phyloP scores from a whole-genome alignment of 2,329 filamentous ascomycete genomes.

The Neospermospora avenae region DNA sequence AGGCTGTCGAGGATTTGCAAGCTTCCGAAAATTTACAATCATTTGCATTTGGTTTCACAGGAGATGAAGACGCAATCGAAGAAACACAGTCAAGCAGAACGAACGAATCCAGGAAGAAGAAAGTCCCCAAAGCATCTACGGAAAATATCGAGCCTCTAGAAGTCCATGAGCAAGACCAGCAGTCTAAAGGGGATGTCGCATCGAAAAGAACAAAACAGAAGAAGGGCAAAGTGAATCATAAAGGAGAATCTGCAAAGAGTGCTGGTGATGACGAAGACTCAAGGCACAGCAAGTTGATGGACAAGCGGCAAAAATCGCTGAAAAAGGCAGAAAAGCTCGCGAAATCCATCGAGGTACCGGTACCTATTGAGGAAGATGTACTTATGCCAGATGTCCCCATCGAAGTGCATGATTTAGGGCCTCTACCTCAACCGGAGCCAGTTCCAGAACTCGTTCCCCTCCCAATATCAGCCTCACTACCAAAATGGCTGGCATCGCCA shows the following conservation, averaged over 20 bases:
- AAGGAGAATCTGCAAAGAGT: not conserved
- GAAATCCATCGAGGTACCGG: conserved; percentile 34
- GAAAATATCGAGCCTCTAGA: not conserved
- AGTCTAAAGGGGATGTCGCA: not conserved
- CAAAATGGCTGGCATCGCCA: conserved; percentile 75
- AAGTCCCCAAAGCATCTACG: too few species aligned
- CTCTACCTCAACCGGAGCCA: conserved; percentile 74
- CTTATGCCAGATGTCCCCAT: conserved; percentile 31
- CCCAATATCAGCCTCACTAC: conserved; percentile 74
- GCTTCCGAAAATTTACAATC: not conserved
- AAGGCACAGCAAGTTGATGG: conserved; percentile 45
- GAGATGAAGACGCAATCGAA: not conserved
- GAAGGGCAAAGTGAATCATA: conserved; percentile 9
- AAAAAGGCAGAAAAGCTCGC: conserved; percentile 45
- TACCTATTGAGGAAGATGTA: conserved; percentile 29
- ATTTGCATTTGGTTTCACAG: not conserved
- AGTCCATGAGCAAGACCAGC: not conserved
- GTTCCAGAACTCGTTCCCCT: conserved; percentile 53
- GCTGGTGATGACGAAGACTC: conserved; percentile 15
- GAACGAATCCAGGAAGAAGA: conserved; percentile 3
- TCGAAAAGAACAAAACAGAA: conserved; percentile 15
- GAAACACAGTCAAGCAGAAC: not conserved
- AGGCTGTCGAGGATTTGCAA: not conserved
- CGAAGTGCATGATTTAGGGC: conserved; percentile 69
- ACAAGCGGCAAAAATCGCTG: conserved; percentile 54